These are phyloP conservation scores for Kazachstania africana DNA, from an alignment of 805 yeast species.

Conservation along the genomic window DNA sequence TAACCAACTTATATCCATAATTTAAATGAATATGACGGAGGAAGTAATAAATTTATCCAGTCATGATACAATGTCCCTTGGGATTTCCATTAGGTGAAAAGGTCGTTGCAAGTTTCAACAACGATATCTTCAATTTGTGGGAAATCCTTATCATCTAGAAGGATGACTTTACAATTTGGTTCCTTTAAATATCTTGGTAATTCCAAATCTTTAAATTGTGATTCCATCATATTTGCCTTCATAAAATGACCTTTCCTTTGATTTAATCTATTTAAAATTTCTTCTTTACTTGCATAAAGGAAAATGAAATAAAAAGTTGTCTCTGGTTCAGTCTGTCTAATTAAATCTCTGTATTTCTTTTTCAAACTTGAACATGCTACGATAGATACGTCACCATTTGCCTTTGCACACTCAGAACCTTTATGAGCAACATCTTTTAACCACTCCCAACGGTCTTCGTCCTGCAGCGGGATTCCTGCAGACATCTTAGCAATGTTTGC, in stretches of 20 bases:
- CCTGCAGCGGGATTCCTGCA: constrained; percentile 66
- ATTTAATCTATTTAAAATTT: constrained; percentile 47
- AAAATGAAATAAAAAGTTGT: constrained; percentile 50
- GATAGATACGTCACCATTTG: constrained; percentile 28
- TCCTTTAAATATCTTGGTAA: constrained; percentile 40
- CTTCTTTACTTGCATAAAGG: constrained; percentile 51
- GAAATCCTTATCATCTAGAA: constrained; percentile 19
- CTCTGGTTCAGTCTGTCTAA: constrained; percentile 29
- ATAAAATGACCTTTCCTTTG: constrained; percentile 70
- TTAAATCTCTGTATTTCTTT: constrained; percentile 52
- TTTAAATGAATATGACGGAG: no score
- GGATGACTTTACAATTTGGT: constrained; percentile 19
- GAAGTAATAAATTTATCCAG: no score
- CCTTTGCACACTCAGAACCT: constrained; percentile 30
- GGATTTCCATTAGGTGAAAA: background rate
- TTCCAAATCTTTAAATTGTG: constrained; percentile 68
- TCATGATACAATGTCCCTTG: no score
- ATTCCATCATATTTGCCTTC: constrained; percentile 74
- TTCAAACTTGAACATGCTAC: constrained; percentile 84
- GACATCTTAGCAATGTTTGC: constrained; percentile 76
- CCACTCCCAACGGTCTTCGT: constrained; percentile 93
- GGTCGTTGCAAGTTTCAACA: background rate
- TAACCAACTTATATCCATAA: no score
- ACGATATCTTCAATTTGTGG: constrained; percentile 15
- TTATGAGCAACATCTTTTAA: constrained; percentile 37